phyloP scores from a whole-genome alignment of 2,329 filamentous ascomycete species.

The Aspergillus oerlinghausenensis region DNA sequence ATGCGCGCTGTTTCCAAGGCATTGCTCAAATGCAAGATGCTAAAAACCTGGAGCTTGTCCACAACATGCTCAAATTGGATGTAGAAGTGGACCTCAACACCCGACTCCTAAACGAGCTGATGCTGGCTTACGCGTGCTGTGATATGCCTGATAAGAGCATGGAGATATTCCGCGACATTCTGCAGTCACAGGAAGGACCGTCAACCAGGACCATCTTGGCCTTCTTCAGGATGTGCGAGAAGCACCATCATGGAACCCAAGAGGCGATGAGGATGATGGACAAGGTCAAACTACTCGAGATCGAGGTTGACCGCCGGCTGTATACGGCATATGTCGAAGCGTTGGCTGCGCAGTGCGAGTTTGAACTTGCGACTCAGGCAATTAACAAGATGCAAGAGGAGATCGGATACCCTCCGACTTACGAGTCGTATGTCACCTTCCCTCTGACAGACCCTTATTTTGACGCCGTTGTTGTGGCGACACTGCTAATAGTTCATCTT shows the following conservation, averaged over 20 bases:
- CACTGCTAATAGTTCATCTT: slow-evolving; percentile 7
- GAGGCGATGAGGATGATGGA: slow-evolving; percentile 50
- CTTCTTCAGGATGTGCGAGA: slow-evolving; percentile 74
- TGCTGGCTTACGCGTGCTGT: slow-evolving; percentile 75
- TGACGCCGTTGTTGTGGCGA: not conserved
- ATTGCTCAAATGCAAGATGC: slow-evolving; percentile 58
- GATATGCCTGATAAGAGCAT: slow-evolving; percentile 63
- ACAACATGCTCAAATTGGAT: slow-evolving; percentile 95
- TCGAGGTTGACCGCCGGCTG: slow-evolving; percentile 69
- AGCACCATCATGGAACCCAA: slow-evolving; percentile 39
- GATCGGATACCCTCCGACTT: slow-evolving; percentile 63
- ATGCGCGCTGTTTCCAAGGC: slow-evolving; percentile 72
- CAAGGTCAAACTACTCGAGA: slow-evolving; percentile 64
- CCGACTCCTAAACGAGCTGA: slow-evolving; percentile 73
- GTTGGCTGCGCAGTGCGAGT: slow-evolving; percentile 66
- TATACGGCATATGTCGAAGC: slow-evolving; percentile 75
- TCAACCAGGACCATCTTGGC: slow-evolving; percentile 75
- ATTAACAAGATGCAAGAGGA: slow-evolving; percentile 63
- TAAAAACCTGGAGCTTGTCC: slow-evolving; percentile 67
- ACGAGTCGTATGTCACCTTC: slow-evolving; percentile 60
- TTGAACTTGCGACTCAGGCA: slow-evolving; percentile 63
- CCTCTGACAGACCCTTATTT: not conserved
- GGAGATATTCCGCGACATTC: slow-evolving; percentile 79
- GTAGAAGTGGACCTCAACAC: slow-evolving; percentile 73
- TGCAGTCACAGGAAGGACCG: slow-evolving; percentile 78